A percentile compares a stretch with the other conserved stretches of the same genome.
Conservation (phyloP, 2,329 filamentous ascomycete genomes). For the Apiospora koreana region DNA sequence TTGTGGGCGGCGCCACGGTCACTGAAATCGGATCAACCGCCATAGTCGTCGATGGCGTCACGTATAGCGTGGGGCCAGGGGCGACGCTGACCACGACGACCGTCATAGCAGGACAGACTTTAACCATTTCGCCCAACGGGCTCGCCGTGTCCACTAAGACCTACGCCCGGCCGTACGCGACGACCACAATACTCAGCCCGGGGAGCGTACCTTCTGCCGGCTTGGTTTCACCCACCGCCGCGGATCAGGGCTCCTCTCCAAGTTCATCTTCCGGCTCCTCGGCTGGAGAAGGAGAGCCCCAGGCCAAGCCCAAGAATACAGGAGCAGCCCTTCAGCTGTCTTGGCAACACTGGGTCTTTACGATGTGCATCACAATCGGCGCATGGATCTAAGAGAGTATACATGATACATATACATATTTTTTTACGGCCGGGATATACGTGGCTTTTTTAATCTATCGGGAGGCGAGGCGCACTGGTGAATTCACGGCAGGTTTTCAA, state of each 20-base stretch:
- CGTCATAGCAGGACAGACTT: constrained; percentile 48
- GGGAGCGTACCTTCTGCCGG: constrained; percentile 26
- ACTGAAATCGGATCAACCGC: constrained; percentile 49
- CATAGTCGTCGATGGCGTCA: constrained; percentile 50
- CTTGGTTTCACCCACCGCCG: constrained; percentile 17
- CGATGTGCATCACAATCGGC: constrained; percentile 41
- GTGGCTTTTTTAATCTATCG: not conserved
- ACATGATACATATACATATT: constrained; percentile 5
- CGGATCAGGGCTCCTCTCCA: constrained; percentile 15
- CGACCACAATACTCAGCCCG: constrained; percentile 38
- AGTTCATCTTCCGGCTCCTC: not conserved
- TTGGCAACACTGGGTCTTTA: constrained; percentile 18
- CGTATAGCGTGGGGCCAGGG: constrained; percentile 52
- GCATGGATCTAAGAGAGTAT: constrained; percentile 37
- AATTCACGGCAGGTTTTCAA: not conserved
- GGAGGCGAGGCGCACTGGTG: not conserved
- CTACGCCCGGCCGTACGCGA: constrained; percentile 46
- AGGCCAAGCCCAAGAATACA: not conserved
- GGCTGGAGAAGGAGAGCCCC: not conserved
- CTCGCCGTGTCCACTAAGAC: constrained; percentile 48
- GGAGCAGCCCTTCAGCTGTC: not conserved
- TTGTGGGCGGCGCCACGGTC: constrained; percentile 55
- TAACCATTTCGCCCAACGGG: constrained; percentile 54
- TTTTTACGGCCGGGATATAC: constrained; percentile 13
- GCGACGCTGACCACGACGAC: constrained; percentile 42